Evolutionary conservation across 2,329 filamentous ascomycete species (phyloP).

Genomic region (Tolypocladium nubicola): DNA sequence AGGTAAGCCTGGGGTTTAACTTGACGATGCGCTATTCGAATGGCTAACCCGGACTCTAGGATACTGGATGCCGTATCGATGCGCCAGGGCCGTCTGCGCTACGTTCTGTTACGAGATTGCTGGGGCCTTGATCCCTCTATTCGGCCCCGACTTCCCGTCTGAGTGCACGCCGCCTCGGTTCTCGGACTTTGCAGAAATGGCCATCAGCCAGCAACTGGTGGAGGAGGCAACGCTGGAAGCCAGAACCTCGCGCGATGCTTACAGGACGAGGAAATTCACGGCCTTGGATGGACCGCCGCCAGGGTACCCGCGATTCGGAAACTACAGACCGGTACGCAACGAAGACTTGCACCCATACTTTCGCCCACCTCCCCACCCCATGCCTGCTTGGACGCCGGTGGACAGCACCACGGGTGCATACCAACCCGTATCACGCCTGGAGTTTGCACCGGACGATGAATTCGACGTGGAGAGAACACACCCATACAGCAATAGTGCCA

Average conservation of each 20-base stretch:
- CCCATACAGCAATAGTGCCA: background rate
- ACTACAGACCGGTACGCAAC: background rate
- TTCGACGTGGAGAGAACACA: background rate
- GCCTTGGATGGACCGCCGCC: background rate
- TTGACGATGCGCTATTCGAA: background rate
- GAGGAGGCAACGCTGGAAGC: slow-evolving; percentile 39
- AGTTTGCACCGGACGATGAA: background rate
- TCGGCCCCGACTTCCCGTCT: slow-evolving; percentile 70
- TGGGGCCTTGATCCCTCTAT: slow-evolving; percentile 78
- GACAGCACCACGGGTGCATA: background rate
- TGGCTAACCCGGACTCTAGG: slow-evolving; percentile 38
- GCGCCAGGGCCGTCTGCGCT: slow-evolving; percentile 75
- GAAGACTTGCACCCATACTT: background rate
- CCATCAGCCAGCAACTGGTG: slow-evolving; percentile 49
- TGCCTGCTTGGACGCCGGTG: background rate
- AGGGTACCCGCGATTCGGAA: background rate
- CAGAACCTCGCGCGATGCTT: background rate
- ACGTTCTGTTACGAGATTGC: slow-evolving; percentile 85
- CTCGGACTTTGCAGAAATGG: slow-evolving; percentile 55
- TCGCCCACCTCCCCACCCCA: background rate
- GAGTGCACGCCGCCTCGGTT: slow-evolving; percentile 57
- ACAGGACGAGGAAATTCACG: background rate
- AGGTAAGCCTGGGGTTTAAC: slow-evolving; percentile 41
- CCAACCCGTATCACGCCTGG: background rate
- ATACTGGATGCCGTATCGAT: slow-evolving; percentile 92